phyloP scores from a whole-genome alignment of 163 green algal genomes.

The Prototheca wickerhamii region DNA sequence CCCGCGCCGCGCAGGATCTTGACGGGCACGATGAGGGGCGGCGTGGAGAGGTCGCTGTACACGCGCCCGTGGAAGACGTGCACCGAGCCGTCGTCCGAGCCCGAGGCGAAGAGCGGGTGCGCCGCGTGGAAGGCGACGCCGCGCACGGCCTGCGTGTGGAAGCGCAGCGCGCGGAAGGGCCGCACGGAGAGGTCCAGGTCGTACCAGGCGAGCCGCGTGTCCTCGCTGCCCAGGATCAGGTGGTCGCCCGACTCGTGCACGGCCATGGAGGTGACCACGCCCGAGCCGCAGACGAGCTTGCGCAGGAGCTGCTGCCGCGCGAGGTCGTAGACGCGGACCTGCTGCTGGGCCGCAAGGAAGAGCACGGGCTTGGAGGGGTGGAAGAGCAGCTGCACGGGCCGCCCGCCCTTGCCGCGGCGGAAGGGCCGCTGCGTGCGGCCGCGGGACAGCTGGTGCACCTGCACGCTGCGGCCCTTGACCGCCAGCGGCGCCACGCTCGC shows the following conservation, averaged over 20 bases:
- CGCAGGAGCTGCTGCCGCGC: slow-evolving; percentile 76
- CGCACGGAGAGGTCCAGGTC: slow-evolving; percentile 91
- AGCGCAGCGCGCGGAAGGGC: slow-evolving; percentile 81
- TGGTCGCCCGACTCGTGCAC: slow-evolving; percentile 87
- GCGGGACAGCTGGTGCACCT: slow-evolving; percentile 58
- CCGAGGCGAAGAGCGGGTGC: slow-evolving; percentile 91
- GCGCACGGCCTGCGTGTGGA: slow-evolving; percentile 63
- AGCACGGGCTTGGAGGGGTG: slow-evolving; percentile 92
- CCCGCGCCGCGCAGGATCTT: slow-evolving; percentile 73
- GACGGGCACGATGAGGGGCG: slow-evolving; percentile 93
- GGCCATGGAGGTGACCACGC: slow-evolving; percentile 66
- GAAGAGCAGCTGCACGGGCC: slow-evolving; percentile 72
- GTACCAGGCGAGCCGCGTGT: slow-evolving; percentile 63
- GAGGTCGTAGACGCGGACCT: slow-evolving; percentile 83
- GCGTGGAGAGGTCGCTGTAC: slow-evolving; percentile 88
- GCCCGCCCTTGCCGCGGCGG: slow-evolving; percentile 76
- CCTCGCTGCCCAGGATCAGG: slow-evolving; percentile 77
- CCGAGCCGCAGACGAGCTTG: slow-evolving; percentile 73
- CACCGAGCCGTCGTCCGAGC: slow-evolving; percentile 73
- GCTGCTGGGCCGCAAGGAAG: slow-evolving; percentile 85
- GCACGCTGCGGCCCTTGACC: slow-evolving; percentile 42
- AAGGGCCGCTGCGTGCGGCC: slow-evolving; percentile 84
- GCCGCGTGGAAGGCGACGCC: slow-evolving; percentile 71
- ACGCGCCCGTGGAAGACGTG: slow-evolving; percentile 89
- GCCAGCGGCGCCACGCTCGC: slow-evolving; percentile 63